Evolutionary conservation across 352 stramenopile genomes (phyloP).

Genomic region (Globisporangium okanoganense): DNA sequence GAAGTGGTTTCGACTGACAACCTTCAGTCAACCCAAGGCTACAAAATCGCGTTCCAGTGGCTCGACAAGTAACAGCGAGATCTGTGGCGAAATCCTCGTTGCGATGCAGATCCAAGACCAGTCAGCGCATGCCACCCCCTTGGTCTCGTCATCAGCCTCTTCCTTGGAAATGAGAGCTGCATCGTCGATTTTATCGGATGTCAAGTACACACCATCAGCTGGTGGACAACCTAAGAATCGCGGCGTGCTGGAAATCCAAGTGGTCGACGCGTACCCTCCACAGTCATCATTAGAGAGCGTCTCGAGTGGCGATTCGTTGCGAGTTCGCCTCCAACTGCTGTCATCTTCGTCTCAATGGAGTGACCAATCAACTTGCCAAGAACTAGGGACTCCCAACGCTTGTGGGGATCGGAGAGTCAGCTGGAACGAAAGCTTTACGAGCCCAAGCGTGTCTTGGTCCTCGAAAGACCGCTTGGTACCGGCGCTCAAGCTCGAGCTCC

Average conservation of each 20-base stretch:
- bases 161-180: not conserved
- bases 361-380: not conserved
- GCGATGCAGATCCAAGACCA: not conserved
- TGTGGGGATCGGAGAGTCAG: not conserved
- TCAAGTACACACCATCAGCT: not conserved
- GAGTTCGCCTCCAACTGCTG: not conserved
- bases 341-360: slow-evolving; percentile 2
- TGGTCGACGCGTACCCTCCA: slow-evolving; percentile 7
- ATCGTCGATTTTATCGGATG: slow-evolving; percentile 7
- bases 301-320: not conserved
- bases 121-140: not conserved
- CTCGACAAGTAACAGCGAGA: not conserved
- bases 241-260: slow-evolving; percentile 4
- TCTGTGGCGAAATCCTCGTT: not conserved
- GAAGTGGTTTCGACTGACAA: not conserved
- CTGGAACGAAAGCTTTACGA: slow-evolving; percentile 7
- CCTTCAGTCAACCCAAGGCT: not conserved
- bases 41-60: not conserved
- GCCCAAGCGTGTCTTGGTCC: slow-evolving; percentile 5
- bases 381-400: not conserved
- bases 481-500: slow-evolving; percentile 1
- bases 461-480: slow-evolving; percentile 6
- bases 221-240: not conserved
- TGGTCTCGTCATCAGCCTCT: not conserved
- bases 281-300: not conserved